A percentile compares a stretch with the other conserved stretches of the same genome.
These are phyloP conservation scores for Fusarium udum DNA, from an alignment of 2,329 filamentous ascomycete genomes.

Conservation along the genomic window DNA sequence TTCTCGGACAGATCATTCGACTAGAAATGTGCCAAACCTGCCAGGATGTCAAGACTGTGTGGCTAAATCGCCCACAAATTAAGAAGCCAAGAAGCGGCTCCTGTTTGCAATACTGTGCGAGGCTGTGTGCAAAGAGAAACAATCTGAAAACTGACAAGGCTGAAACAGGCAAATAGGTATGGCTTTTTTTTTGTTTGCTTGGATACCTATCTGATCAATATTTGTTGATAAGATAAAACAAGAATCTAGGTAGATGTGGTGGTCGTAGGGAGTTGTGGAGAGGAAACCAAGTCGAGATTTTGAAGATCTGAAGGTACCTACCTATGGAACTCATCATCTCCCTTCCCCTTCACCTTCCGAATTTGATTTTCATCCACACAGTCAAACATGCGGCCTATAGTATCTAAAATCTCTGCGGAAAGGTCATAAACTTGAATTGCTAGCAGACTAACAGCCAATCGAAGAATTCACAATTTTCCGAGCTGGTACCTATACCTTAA, in stretches of 20 bases:
- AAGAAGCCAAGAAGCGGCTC: constrained; percentile 27
- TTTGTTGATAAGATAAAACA: neutral
- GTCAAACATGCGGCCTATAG: neutral
- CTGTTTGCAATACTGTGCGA: constrained; percentile 10
- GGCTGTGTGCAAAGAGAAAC: neutral
- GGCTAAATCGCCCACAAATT: constrained; percentile 20
- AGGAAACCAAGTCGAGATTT: neutral
- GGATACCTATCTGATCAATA: neutral
- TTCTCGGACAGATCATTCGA: constrained; percentile 41
- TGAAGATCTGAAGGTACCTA: neutral
- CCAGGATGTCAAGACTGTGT: constrained; percentile 35
- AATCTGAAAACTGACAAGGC: neutral
- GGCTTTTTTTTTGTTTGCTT: neutral
- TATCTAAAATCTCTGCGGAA: neutral
- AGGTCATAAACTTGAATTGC: neutral
- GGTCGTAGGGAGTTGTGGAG: neutral
- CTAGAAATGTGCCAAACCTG: constrained; percentile 36
- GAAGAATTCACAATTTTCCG: neutral
- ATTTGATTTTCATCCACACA: neutral
- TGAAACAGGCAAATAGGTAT: neutral
- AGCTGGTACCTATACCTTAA: neutral
- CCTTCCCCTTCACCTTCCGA: neutral
- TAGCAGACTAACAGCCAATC: neutral
- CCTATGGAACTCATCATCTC: too few species aligned
- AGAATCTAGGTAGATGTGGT: neutral